Conservation (phyloP, 495 filamentous ascomycete species). For the Trichoderma virens region DNA sequence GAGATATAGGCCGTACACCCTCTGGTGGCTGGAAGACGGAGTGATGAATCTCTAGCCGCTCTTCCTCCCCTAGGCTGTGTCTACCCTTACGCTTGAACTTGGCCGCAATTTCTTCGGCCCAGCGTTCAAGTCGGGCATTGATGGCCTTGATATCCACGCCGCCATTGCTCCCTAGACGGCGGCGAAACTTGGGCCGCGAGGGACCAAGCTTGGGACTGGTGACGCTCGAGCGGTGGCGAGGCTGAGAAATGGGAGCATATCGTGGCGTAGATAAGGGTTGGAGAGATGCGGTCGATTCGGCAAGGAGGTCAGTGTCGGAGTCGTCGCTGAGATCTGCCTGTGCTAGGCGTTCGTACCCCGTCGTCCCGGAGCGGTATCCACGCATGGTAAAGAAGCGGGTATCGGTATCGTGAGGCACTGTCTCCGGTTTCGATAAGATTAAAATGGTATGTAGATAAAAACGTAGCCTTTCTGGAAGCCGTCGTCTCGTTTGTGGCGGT, state of each 20-base stretch:
- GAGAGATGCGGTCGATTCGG: constrained; percentile 43
- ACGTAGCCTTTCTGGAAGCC: neutral
- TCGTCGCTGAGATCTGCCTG: constrained; percentile 85
- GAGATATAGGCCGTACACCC: constrained; percentile 66
- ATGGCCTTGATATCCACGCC: constrained; percentile 98
- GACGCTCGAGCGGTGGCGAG: constrained; percentile 52
- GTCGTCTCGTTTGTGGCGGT: neutral
- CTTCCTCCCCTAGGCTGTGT: constrained; percentile 67
- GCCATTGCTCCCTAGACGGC: constrained; percentile 67
- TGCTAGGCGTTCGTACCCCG: constrained; percentile 85
- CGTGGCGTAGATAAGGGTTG: constrained; percentile 57
- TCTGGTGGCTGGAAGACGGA: constrained; percentile 92
- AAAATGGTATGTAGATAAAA: neutral
- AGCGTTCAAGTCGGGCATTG: constrained; percentile 89
- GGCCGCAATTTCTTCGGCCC: constrained; percentile 96
- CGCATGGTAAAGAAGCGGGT: constrained; percentile 20
- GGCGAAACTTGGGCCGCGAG: constrained; percentile 37
- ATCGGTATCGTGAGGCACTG: neutral
- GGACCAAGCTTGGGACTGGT: constrained; percentile 35
- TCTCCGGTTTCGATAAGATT: neutral
- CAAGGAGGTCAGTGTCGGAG: constrained; percentile 56
- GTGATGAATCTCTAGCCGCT: constrained; percentile 90
- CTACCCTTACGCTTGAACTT: constrained; percentile 90
- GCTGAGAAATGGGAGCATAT: constrained; percentile 57
- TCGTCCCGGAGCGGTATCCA: constrained; percentile 60